Evolutionary conservation across 2,329 filamentous ascomycete species (phyloP).

Genomic region (Teratosphaeria pseudoeucalypti): DNA sequence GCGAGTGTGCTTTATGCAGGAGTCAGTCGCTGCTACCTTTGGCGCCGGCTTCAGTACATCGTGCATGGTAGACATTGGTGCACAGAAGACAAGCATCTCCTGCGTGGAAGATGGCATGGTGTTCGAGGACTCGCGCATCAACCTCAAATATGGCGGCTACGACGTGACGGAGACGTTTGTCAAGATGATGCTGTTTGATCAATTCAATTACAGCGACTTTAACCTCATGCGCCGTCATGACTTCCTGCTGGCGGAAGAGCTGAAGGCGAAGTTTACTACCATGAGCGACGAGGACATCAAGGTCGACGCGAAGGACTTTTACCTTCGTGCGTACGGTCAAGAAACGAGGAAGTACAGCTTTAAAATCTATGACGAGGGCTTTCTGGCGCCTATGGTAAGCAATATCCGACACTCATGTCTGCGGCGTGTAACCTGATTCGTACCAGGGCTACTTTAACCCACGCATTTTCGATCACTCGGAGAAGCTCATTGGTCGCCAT

Average conservation of each 20-base stretch:
- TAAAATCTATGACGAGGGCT: constrained; percentile 94
- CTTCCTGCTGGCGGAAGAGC: constrained; percentile 83
- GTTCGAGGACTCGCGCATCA: constrained; percentile 87
- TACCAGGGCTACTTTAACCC: constrained; percentile 73
- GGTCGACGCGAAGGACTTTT: constrained; percentile 80
- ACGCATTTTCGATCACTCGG: constrained; percentile 68
- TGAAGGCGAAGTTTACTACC: constrained; percentile 88
- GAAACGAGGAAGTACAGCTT: constrained; percentile 89
- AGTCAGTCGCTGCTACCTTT: constrained; percentile 88
- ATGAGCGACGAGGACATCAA: constrained; percentile 84
- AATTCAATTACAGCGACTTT: constrained; percentile 91
- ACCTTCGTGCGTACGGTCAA: constrained; percentile 77
- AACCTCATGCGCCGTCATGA: constrained; percentile 85
- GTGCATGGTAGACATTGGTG: constrained; percentile 92
- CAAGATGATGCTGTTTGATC: constrained; percentile 95
- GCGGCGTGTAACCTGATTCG: neutral
- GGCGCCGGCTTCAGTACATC: constrained; percentile 89
- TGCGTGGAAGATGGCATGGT: constrained; percentile 96
- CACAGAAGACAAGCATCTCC: constrained; percentile 93
- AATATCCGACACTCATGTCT: neutral
- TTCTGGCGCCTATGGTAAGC: constrained; percentile 70
- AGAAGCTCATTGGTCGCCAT: constrained; percentile 69
- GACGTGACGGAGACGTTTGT: constrained; percentile 92
- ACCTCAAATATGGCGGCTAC: constrained; percentile 83
- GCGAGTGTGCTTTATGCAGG: constrained; percentile 86